Base-by-base conservation (phyloP, 768 basidiomycete genomes). In the Tephrocybe sp. region DNA sequence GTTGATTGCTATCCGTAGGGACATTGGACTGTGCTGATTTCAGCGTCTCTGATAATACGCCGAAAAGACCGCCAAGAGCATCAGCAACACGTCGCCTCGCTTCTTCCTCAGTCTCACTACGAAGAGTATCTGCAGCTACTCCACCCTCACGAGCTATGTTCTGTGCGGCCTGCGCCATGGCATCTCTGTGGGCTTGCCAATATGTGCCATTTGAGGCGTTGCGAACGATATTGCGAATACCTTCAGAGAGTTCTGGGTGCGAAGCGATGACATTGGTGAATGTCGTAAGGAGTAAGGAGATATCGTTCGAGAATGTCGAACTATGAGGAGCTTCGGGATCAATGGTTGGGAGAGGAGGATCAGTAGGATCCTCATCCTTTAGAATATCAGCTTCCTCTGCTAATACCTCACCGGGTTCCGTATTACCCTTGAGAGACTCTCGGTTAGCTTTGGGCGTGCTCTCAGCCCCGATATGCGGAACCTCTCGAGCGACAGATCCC, bases 231-330 rank as follows among this genome's bases (percentile, higher is more conserved):
- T 79, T 83, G 50, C 80, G 83, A 49, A 92, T 62, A 39, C 77
- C 77, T 49, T 87, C 83, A 3, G 84, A 78, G 10, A 92, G 65
- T 55, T 92, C 87, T 4, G 89, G 89, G 57, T 91, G 86, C 5
- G 79, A 65, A 0, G 77, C 69, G 38, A 90, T 62, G 26, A 83
- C 73, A n/a, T 65, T 68, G 36, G 76, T 77, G 49, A 91, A 64
- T 2, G 74, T 75, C 26, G 72, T 74, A 50, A 92, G 66, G 30
- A 92, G 70, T 0, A 74, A 63, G 1, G 87, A 82, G 35, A 92
- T 61, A 55, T 92, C 90, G 48, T 79, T 70, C 2, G 81, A 73
- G 49, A 91, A 70, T 13, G 78, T 65, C 14, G 57, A 57, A 22
- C 65, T 44, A 17, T 54, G 55, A 9, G 53, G 46, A 23, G 66